Base-by-base conservation (phyloP, 768 basidiomycete species). In the Crassisporium funariophilum region DNA sequence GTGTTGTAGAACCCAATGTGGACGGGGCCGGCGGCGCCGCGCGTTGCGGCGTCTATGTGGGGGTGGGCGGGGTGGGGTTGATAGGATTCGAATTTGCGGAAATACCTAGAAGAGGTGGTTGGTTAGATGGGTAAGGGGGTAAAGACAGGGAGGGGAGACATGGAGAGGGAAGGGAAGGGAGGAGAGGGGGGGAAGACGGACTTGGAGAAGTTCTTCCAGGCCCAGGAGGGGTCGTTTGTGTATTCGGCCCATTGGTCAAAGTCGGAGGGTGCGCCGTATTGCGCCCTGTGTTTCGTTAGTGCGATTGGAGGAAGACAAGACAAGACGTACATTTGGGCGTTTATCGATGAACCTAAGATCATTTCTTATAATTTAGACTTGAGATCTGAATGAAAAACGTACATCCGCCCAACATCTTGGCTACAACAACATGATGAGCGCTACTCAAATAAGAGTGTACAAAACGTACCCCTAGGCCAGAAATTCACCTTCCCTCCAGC, bases 321-420 rank as follows among this genome's bases (percentile, higher is more conserved):
- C 23, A 31, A 23, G n/a, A 45, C 41, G 4, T 61, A 68, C 73
- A 76, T 74, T 54, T 74, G 72, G 2, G 84, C 84, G 53, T 88
- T 88, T 43, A 86, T 81, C 9, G 82, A 76, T 4, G 83, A 81
- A 52, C 82, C 82, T 84, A 23, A 21, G 38, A 33, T 7, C 33
- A 4, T 41, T 27, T 27, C 16, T 31, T 12, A 46, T 17, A 22
- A 24, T 44, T 4, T 27, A 13, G 5, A 22, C 20, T 35, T 33
- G 17, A 34, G 12, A 31, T 38, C 21, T n/a, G 1, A 36, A 34
- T 39, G 17, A 12, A 19, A 15, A 15, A 72, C 82, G 55, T 59
- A 83, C 84, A 86, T 59, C 85, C 86, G 23, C 86, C 86, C 5
- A 87, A 69, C 56, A 87, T 65, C 53, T 81, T 84, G 0, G 68